phyloP scores from a whole-genome alignment of 164 flowering plant species.

The Vitis labrusca region DNA sequence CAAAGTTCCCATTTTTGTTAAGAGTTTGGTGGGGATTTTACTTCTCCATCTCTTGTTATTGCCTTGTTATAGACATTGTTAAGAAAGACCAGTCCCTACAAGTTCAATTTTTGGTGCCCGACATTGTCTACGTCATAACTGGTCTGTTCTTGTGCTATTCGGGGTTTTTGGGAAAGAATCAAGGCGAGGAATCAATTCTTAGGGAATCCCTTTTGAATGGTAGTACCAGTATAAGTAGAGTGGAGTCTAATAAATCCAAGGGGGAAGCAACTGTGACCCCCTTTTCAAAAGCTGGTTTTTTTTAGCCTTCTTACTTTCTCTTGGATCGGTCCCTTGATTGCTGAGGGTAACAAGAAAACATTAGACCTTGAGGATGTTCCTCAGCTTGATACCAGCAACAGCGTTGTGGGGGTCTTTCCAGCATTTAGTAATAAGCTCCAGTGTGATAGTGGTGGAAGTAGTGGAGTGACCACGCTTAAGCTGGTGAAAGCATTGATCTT shows the following conservation, averaged over 20 bases:
- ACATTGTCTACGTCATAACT: conserved; percentile 36
- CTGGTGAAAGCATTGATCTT: conserved; percentile 47
- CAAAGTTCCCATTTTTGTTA: conserved; percentile 42
- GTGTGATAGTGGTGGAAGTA: conserved; percentile 21
- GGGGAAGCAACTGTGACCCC: conserved; percentile 47
- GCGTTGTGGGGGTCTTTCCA: conserved; percentile 40
- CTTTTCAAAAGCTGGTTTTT: conserved; percentile 41
- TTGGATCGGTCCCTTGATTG: conserved; percentile 59
- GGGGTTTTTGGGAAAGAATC: conserved; percentile 41
- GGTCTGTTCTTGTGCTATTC: conserved; percentile 52
- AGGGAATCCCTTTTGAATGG: conserved; percentile 65
- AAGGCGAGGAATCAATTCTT: conserved; percentile 24
- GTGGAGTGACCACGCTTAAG: conserved; percentile 37
- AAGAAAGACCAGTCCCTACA: conserved; percentile 16
- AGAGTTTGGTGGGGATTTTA: conserved; percentile 62
- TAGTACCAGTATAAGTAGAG: conserved; percentile 5
- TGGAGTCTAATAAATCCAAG: conserved; percentile 20
- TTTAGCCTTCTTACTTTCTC: conserved; percentile 55
- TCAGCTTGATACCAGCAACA: conserved; percentile 46
- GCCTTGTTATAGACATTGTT: conserved; percentile 42
- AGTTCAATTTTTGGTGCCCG: conserved; percentile 36
- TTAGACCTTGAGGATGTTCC: conserved; percentile 75
- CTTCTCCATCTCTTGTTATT: conserved; percentile 45
- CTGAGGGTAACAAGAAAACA: conserved; percentile 51
- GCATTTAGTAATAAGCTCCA: conserved; percentile 42